Evolutionary conservation across 371 early-diverging fungal species (phyloP), one percentile per base, ranked within the genome.

Genomic region (Rhizopus arrhizus): DNA sequence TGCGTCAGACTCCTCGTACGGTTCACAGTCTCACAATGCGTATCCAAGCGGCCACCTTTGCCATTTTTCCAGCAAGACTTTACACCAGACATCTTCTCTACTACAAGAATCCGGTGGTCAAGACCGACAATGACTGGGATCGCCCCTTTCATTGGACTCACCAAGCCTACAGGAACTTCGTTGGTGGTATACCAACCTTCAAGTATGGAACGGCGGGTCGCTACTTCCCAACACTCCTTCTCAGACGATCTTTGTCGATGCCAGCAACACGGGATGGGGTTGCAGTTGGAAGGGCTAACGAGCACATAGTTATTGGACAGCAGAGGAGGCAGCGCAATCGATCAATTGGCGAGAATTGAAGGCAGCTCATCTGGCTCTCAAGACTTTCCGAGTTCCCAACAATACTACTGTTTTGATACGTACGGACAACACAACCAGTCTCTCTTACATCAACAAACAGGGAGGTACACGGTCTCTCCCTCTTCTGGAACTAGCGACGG

Each of bases 341-440:
- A 72, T 72, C 57, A 72, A 68, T 28, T 63, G 64, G 68, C 45
- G 66, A 13, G 68, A 68, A 31, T 38, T 72, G 22, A 61, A 60
- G 11, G n/a, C 43, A 41, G 5, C 57, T 0, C 31, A 54, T 36
- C 55, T 64, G 5, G 49, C 59, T 5, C 38, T 54, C 11, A 48
- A 13, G 9, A 36, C 60, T 3, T 55, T 61, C 22, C 33, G 41
- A 16, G 40, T 49, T 3, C 41, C 55, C 2, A 36, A 55, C 42
- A 34, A 49, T 42, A 61, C 41, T 15, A 29, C 36, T 10, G 36
- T 60, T 16, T n/a, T 35, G 28, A 16, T 61, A 12, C n/a, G 42
- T 2, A 61, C 50, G 3, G 55, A 55, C 56, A 61, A 55, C 34
- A 55, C 49, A 3, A 49, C 56, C 3, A 40, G 56, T 0, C 35